Percentiles rank a stretch among this genome's conserved stretches.
These are phyloP conservation scores for Reticulascus tulasneorum DNA, from an alignment of 2,329 filamentous ascomycete genomes.

Conservation along the genomic window DNA sequence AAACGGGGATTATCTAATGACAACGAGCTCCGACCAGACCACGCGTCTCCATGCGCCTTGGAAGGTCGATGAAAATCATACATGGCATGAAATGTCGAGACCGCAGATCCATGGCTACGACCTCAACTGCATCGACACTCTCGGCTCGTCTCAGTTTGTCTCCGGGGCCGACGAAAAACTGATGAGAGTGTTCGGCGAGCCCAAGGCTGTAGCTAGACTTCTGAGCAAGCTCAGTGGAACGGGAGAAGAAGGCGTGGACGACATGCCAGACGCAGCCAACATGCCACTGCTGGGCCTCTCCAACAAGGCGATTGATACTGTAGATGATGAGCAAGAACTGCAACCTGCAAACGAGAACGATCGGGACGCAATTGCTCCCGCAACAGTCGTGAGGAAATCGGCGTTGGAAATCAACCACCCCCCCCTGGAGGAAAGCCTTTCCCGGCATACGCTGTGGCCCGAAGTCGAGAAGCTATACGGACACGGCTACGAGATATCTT, in stretches of 20 bases:
- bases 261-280: slow-evolving; percentile 81
- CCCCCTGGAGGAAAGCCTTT: slow-evolving; percentile 84
- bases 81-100: slow-evolving; percentile 94
- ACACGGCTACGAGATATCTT: slow-evolving; percentile 94
- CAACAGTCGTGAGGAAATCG: slow-evolving; percentile 53
- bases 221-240: slow-evolving; percentile 62
- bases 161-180: slow-evolving; percentile 97
- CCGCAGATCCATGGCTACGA: slow-evolving; percentile 99
- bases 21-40: slow-evolving; percentile 88
- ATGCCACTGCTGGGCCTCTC: slow-evolving; percentile 94
- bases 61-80: slow-evolving; percentile 47
- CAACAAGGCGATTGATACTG: slow-evolving; percentile 79
- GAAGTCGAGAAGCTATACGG: slow-evolving; percentile 96
- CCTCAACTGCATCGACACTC: slow-evolving; percentile 83
- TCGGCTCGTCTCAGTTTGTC: slow-evolving; percentile 74
- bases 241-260: slow-evolving; percentile 25
- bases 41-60: slow-evolving; percentile 82
- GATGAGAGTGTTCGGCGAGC: slow-evolving; percentile 91
- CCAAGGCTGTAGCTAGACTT: slow-evolving; percentile 74
- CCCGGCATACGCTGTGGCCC: slow-evolving; percentile 89
- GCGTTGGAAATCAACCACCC: slow-evolving; percentile 67
- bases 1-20: slow-evolving; percentile 78
- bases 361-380: slow-evolving; percentile 50
- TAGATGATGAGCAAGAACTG: slow-evolving; percentile 46
- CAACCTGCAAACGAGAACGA: slow-evolving; percentile 42